A percentile compares a stretch with the other conserved stretches of the same genome.
Conservation (phyloP, 2,329 filamentous ascomycete species). For the Fusarium nurragi region DNA sequence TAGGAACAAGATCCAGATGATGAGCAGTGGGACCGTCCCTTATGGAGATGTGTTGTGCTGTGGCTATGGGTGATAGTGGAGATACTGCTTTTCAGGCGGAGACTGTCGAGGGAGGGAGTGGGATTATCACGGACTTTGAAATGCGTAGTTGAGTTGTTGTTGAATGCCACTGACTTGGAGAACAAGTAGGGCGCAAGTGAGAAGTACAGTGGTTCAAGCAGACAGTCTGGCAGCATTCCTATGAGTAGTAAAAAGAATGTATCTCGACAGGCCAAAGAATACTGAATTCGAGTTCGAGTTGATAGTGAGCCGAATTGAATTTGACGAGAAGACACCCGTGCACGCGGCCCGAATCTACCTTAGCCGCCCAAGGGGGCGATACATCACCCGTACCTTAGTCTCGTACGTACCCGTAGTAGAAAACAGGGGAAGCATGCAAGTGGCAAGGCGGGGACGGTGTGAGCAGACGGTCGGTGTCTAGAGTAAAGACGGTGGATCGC, state of each 20-base stretch:
- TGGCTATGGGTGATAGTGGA: slow-evolving; percentile 20
- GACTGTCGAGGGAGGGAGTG: slow-evolving; percentile 32
- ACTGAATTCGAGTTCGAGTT: slow-evolving; percentile 6
- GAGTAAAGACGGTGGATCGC: slow-evolving; percentile 29
- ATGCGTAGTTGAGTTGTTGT: slow-evolving; percentile 2
- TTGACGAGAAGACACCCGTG: slow-evolving; percentile 29
- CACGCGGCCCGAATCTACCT: slow-evolving; percentile 39
- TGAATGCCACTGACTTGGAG: slow-evolving; percentile 1
- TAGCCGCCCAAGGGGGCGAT: slow-evolving; percentile 30
- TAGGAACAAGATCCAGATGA: slow-evolving; percentile 30
- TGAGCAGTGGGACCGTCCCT: slow-evolving; percentile 38
- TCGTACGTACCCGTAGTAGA: not conserved
- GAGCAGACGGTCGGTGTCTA: slow-evolving; percentile 5
- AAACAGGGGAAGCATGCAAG: slow-evolving; percentile 22
- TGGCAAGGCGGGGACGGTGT: slow-evolving; percentile 9
- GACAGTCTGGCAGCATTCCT: not conserved
- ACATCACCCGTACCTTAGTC: not conserved
- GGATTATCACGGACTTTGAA: slow-evolving; percentile 34
- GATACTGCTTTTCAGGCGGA: slow-evolving; percentile 21
- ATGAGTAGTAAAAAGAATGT: not conserved
- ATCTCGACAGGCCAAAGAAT: not conserved
- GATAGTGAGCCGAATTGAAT: slow-evolving; percentile 16
- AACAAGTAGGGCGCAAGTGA: not conserved
- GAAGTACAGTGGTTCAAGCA: not conserved
- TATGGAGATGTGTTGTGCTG: slow-evolving; percentile 32